Evolutionary conservation across 345 rosid species (phyloP), one percentile per base, ranked within the genome.

Genomic region (Citrus unshiu): DNA sequence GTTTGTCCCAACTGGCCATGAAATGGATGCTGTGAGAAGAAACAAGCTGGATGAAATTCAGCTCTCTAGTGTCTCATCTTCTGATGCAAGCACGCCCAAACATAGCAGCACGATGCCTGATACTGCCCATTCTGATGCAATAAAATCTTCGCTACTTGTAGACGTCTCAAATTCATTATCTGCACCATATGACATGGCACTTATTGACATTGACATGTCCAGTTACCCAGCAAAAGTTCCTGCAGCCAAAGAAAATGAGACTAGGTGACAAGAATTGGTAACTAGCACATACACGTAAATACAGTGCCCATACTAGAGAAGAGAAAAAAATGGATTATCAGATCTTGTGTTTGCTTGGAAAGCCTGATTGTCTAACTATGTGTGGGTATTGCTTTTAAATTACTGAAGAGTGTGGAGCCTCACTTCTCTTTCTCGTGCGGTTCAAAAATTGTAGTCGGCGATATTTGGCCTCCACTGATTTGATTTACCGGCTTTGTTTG

Each of bases 1-100:
- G 54, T 96, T 94, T 86, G 99, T 94, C 83, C 99, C 98, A 43
- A 96, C 98, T 58, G 98, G 99, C 46, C 95, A 88, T 35, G 99
- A 94, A 83, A 97, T 97, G 98, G 99, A 94, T 83, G 89, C 89
- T 35, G 95, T 90, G 32, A 89, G 98, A 85, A 96, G 85, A 86
- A 93, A 90, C 93, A 90, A 90, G 76, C 85, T 90, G 75, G 99
- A 93, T 68, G 98, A 92, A 63, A 85, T 90, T 81, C 95, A 95
- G 65, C 86, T 90, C 40, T 91, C 94, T 16, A 87, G 90, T 85
- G 83, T 80, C 73, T 88, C 95, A 27, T 90, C 97, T 29, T 90
- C 97, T 43, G 91, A 81, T 75, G 51, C 91, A 72, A 88, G 88
- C 87, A 86, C 97, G 61, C 91, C 95, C 19, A 81, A 90, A 72